Base-by-base conservation (phyloP, 2,329 filamentous ascomycete species). In the Neonectria neomacrospora region DNA sequence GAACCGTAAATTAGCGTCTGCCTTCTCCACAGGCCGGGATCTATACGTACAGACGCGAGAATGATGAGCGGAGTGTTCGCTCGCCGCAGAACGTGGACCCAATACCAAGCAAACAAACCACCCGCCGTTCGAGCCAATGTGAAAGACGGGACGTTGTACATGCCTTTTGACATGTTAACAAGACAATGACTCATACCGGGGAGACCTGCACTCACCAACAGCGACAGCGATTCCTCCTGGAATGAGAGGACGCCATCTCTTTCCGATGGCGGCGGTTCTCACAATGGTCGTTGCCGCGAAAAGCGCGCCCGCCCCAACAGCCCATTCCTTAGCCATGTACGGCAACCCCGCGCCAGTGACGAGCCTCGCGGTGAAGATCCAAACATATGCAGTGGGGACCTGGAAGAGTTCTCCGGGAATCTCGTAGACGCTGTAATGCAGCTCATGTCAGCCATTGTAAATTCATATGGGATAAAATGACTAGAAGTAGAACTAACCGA, bases 91-190 rank as follows among this genome's bases (percentile, higher is more conserved):
- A 75, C 77, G 80, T 74, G 76, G 81, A 80, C 83, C 94, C 94
- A 97, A 80, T 91, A 96, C 85, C 91, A 94, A 67, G 88, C 90
- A 28, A 86, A 70, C 8, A 88, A 51, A 0, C 96, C 96, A 3
- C 96, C 96, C 10, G 93, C 88, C 0, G 93, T 92, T 65, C 96
- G 84, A 0, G 96, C 94, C 39, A 99, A 82, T 0, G 96, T 99
- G 75, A 99, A 99, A 0, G 93, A 97, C 0, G 96, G 96, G 0
- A 95, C 93, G 73, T 98, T 99, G 80, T 98, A 99, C 89, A 99
- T 99, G 52, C 96, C 91, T 90, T 59, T 32, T 51, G 50, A 28
- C 44, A 42, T 50, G 51, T 73, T 58, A 73, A 62, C 54, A 41
- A 41, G 37, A 54, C 26, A 39, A 22, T 18, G n/a, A 18, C 10